These are phyloP conservation scores for Beauveria scarabaeidicola DNA, from an alignment of 2,329 filamentous ascomycete genomes.

Conservation along the genomic window DNA sequence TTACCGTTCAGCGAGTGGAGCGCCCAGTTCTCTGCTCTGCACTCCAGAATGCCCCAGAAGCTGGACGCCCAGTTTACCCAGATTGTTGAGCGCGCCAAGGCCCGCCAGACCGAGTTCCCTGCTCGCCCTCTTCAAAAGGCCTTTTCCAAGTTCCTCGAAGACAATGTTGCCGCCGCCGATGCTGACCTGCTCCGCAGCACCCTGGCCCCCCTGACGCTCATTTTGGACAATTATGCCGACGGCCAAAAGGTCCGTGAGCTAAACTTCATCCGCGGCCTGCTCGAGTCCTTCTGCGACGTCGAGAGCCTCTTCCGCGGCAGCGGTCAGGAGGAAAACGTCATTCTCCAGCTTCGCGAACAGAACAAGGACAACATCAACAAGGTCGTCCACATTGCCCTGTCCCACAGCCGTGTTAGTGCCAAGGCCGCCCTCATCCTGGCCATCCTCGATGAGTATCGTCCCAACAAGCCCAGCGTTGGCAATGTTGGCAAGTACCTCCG, in stretches of 20 bases:
- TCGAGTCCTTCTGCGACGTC: slow-evolving; percentile 73
- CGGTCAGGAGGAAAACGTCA: slow-evolving; percentile 86
- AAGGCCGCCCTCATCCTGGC: slow-evolving; percentile 93
- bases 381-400: slow-evolving; percentile 83
- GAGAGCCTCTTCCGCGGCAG: slow-evolving; percentile 84
- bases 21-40: slow-evolving; percentile 90
- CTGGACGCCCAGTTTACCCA: slow-evolving; percentile 75
- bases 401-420: slow-evolving; percentile 81
- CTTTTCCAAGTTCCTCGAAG: slow-evolving; percentile 80
- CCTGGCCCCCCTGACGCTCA: slow-evolving; percentile 65
- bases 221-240: slow-evolving; percentile 74
- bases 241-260: slow-evolving; percentile 90
- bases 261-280: slow-evolving; percentile 66
- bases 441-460: slow-evolving; percentile 87
- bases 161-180: slow-evolving; percentile 67
- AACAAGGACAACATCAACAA: slow-evolving; percentile 85
- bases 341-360: slow-evolving; percentile 88
- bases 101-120: slow-evolving; percentile 79
- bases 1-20: slow-evolving; percentile 96
- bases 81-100: slow-evolving; percentile 74
- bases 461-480: slow-evolving; percentile 84
- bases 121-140: slow-evolving; percentile 79
- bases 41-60: slow-evolving; percentile 93
- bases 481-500: slow-evolving; percentile 86
- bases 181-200: slow-evolving; percentile 63